Evolutionary conservation across 495 filamentous ascomycete species (phyloP).

Genomic region (Bathelium albidoporum): DNA sequence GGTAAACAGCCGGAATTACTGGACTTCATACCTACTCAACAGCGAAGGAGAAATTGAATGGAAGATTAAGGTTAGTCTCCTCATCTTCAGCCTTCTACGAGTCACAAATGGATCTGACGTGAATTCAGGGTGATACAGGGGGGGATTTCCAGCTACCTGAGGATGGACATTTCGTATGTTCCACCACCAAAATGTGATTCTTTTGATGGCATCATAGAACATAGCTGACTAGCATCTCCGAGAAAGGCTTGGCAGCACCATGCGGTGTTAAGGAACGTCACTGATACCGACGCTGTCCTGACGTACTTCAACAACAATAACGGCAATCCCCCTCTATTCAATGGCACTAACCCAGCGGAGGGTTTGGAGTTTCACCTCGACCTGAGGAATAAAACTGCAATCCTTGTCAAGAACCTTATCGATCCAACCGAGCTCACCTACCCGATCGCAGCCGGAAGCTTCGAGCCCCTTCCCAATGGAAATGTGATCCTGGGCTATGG

Average conservation of each 20-base stretch:
- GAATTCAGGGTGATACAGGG: background rate
- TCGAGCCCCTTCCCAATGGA: constrained; percentile 19
- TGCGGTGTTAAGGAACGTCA: constrained; percentile 6
- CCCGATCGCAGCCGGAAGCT: constrained; percentile 20
- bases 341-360: constrained; percentile 11
- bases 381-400: constrained; percentile 7
- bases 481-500: constrained; percentile 22
- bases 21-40: constrained; percentile 18
- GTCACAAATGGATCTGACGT: background rate
- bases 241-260: constrained; percentile 9
- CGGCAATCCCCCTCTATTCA: constrained; percentile 13
- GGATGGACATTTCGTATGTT: constrained; percentile 11
- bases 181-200: background rate
- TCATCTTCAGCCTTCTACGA: constrained; percentile 21
- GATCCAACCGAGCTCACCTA: constrained; percentile 12
- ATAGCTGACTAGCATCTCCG: constrained; percentile 10
- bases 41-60: constrained; percentile 19
- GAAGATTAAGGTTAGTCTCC: constrained; percentile 16
- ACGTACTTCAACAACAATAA: constrained; percentile 14
- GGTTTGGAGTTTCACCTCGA: constrained; percentile 10
- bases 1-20: constrained; percentile 31
- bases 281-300: background rate
- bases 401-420: constrained; percentile 9
- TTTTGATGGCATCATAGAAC: constrained; percentile 5
- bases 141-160: background rate